Conservation (phyloP, 176 grass and related monocot genomes). For the Triticum timopheevii region DNA sequence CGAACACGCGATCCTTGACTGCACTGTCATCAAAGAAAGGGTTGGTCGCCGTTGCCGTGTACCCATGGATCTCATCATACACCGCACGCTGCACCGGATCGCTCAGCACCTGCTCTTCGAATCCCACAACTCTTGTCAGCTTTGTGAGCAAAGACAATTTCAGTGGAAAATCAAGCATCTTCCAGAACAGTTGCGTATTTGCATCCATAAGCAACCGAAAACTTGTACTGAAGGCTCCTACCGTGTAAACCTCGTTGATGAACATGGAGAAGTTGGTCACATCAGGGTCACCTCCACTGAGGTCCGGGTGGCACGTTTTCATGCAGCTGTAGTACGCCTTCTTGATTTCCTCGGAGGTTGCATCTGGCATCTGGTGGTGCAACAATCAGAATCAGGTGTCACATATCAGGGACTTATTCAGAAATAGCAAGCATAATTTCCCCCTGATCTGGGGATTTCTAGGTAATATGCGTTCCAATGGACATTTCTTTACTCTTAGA, state of each 20-base stretch:
- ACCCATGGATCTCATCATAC: slow-evolving; percentile 92
- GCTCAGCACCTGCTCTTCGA: slow-evolving; percentile 62
- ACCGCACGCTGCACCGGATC: slow-evolving; percentile 78
- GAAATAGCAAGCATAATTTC: background rate
- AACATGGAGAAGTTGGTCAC: slow-evolving; percentile 87
- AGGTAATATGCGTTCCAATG: too few relatives aligned
- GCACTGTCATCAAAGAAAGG: slow-evolving; percentile 87
- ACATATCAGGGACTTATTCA: background rate
- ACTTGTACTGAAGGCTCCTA: background rate
- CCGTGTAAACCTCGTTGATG: slow-evolving; percentile 92
- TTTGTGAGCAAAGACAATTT: slow-evolving; percentile 19
- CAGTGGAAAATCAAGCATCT: background rate
- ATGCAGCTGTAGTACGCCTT: slow-evolving; percentile 92
- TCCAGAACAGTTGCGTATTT: background rate
- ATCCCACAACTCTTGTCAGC: slow-evolving; percentile 34
- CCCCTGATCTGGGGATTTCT: background rate
- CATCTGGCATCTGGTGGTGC: slow-evolving; percentile 70
- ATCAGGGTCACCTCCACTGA: slow-evolving; percentile 69
- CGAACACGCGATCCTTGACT: slow-evolving; percentile 72
- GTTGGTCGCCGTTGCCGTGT: slow-evolving; percentile 67
- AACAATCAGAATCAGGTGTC: background rate
- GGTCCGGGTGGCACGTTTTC: slow-evolving; percentile 86
- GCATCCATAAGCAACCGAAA: background rate
- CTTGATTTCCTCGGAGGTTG: slow-evolving; percentile 86
- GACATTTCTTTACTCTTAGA: background rate